Evolutionary conservation across 805 yeast species (phyloP), one percentile per base, ranked within the genome.

Genomic region (Saccharomyces mikatae): DNA sequence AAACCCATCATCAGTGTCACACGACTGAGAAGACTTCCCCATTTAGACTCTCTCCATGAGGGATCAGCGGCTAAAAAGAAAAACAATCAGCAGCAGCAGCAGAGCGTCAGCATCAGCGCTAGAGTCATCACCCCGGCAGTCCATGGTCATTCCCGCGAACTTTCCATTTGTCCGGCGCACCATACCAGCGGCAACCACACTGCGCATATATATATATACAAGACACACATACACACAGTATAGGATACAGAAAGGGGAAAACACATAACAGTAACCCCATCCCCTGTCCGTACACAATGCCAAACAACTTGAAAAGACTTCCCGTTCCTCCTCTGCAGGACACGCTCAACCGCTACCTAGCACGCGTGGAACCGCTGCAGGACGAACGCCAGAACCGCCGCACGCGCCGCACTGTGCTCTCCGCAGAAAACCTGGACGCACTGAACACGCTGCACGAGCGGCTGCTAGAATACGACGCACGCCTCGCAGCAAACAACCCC

Each of bases 321-420:
- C 97, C 97, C 6, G 87, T 90, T 47, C 97, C 97, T 1, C 80
- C 82, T 29, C 75, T 90, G 54, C 71, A 76, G 32, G 83, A 81
- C 51, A 86, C 96, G 0, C 80, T 94, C 62, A 63, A 73, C 21
- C 76, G 78, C 60, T 90, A 89, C 65, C 72, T 90, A 53, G 77
- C 77, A 22, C 85, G 81, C 9, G 74, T 90, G 44, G 80, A 80
- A 66, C 96, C 97, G 0, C 74, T 90, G n/a, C 96, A 88, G 69
- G 86, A 89, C 5, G 85, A 82, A 48, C 73, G 71, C 36, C 96
- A 89, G 67, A 86, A 87, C 65, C 69, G 70, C 52, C 74, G 74
- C 46, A 87, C 96, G 1, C 66, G 76, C 4, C 71, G 67, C 10
- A 87, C 88, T 2, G 61, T 68, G n/a, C 55, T 58, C 17, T 58